phyloP scores from a whole-genome alignment of 106 monocot genomes.

The Dioscorea alata region DNA sequence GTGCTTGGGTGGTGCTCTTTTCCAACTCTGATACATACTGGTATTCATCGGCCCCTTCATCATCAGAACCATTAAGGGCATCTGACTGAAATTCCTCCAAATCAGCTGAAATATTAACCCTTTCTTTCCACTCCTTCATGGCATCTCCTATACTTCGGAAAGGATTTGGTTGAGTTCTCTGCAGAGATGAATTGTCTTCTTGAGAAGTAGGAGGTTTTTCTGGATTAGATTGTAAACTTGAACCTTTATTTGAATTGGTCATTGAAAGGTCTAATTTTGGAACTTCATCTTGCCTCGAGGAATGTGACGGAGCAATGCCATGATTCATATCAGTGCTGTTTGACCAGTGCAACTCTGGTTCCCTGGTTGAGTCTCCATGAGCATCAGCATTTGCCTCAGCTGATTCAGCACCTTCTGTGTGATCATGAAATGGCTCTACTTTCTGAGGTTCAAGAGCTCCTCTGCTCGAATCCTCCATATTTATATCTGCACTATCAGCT shows the following conservation, averaged over 20 bases:
- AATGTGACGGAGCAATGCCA: constrained; percentile 27
- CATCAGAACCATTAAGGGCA: constrained; percentile 21
- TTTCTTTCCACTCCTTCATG: constrained; percentile 80
- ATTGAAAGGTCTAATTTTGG: constrained; percentile 34
- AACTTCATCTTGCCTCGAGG: constrained; percentile 24
- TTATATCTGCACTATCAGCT: constrained; percentile 11
- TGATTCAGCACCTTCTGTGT: constrained; percentile 10
- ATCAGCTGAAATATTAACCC: constrained; percentile 62
- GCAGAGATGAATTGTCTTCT: constrained; percentile 15
- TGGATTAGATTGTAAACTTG: constrained; percentile 32
- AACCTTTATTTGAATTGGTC: constrained; percentile 36
- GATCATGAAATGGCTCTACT: constrained; percentile 17
- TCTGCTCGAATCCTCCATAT: constrained; percentile 20
- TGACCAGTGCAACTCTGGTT: constrained; percentile 35
- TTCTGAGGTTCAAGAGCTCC: constrained; percentile 17
- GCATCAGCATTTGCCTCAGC: constrained; percentile 5
- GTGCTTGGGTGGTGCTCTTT: constrained; percentile 68
- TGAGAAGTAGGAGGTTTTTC: constrained; percentile 16
- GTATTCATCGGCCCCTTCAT: constrained; percentile 59
- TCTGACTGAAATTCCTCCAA: constrained; percentile 35
- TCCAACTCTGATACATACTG: constrained; percentile 59
- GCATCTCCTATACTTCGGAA: constrained; percentile 83
- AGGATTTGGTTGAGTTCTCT: constrained; percentile 54
- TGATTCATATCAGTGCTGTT: constrained; percentile 32
- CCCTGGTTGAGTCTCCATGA: neutral